These are phyloP conservation scores for Myxozyma neglecta DNA, from an alignment of 805 yeast species.

Conservation along the genomic window DNA sequence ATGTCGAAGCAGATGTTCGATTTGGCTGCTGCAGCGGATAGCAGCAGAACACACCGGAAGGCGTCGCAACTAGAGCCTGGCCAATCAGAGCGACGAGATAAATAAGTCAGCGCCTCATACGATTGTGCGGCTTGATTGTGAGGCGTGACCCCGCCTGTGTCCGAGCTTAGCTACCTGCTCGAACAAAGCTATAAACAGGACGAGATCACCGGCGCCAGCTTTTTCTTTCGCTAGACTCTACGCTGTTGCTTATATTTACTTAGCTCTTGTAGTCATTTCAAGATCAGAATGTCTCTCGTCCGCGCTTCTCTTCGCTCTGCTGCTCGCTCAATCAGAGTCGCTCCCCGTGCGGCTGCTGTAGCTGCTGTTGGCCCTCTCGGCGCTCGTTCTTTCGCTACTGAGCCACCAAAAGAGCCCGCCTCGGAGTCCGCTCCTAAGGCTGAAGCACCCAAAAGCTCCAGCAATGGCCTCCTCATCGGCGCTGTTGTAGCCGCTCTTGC, in stretches of 20 bases:
- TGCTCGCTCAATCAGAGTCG: not conserved
- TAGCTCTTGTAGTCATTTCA: not conserved
- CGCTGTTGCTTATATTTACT: not conserved
- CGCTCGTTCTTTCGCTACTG: conserved; percentile 6
- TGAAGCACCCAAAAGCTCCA: conserved; percentile 6
- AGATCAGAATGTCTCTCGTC: conserved; percentile 1
- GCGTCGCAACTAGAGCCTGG: not conserved
- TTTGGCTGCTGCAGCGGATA: too few relatives aligned
- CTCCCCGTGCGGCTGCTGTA: conserved; percentile 10
- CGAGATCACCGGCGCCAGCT: not conserved
- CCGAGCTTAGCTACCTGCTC: not conserved
- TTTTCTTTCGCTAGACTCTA: not conserved
- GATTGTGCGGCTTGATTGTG: conserved; percentile 3
- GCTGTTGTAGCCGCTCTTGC: conserved; percentile 19
- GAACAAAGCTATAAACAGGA: not conserved
- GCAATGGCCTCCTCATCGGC: conserved; percentile 9
- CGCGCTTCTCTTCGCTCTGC: conserved; percentile 14
- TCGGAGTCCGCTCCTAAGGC: conserved; percentile 8
- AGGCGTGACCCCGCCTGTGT: conserved; percentile 7
- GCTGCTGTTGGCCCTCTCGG: conserved; percentile 10
- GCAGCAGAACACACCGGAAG: not conserved
- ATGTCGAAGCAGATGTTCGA: too few relatives aligned
- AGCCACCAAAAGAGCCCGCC: conserved; percentile 11
- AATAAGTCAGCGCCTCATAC: conserved; percentile 2
- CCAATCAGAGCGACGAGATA: conserved; percentile 2